phyloP scores from a whole-genome alignment of 805 yeast genomes.

The Priceomyces castillae region DNA sequence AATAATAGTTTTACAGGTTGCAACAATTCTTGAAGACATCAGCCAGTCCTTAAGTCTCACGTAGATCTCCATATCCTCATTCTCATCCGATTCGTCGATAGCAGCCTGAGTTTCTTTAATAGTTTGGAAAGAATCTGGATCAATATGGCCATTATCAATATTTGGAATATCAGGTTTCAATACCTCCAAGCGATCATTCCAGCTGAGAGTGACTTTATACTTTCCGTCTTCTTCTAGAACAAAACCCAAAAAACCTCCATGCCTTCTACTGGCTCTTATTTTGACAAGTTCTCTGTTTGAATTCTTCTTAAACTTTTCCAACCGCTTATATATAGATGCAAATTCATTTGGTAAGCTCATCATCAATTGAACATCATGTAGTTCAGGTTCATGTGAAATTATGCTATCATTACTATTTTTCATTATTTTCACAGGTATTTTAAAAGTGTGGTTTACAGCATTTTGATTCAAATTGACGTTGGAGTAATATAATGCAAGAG shows the following conservation, averaged over 20 bases:
- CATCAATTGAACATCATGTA: constrained; percentile 53
- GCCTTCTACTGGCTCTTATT: constrained; percentile 45
- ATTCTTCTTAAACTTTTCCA: constrained; percentile 61
- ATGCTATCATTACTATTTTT: constrained; percentile 51
- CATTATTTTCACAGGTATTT: constrained; percentile 67
- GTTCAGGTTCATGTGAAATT: constrained; percentile 58
- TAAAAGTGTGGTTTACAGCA: constrained; percentile 60
- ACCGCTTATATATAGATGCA: constrained; percentile 51
- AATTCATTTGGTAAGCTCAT: constrained; percentile 53
- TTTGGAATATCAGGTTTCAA: constrained; percentile 26
- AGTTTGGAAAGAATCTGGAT: constrained; percentile 12
- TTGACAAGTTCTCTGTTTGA: constrained; percentile 41
- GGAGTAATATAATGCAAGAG: constrained; percentile 54
- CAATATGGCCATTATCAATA: constrained; percentile 22
- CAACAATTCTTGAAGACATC: constrained; percentile 58
- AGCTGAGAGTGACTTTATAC: constrained; percentile 51
- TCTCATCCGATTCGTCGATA: constrained; percentile 13
- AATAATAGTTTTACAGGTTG: constrained; percentile 58
- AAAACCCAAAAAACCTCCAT: constrained; percentile 50
- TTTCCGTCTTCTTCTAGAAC: constrained; percentile 54
- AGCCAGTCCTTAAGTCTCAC: constrained; percentile 67
- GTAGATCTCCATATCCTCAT: constrained; percentile 43
- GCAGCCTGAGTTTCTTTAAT: constrained; percentile 3
- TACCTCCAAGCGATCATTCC: constrained; percentile 56
- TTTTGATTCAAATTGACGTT: constrained; percentile 42